phyloP scores from a whole-genome alignment of 164 flowering plant species.

The Umbilicus rupestris region DNA sequence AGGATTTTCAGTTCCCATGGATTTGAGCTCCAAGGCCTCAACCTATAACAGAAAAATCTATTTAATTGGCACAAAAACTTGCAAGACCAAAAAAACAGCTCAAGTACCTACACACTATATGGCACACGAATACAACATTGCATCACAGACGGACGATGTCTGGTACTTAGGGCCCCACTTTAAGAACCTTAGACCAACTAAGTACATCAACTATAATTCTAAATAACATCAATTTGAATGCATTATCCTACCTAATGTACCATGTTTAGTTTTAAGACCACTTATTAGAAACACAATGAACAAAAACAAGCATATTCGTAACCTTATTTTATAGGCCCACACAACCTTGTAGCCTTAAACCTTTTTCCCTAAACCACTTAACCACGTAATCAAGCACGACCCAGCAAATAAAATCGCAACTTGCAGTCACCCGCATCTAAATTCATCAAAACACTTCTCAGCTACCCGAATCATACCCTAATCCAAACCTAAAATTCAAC shows the following conservation, averaged over 20 bases:
- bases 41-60: neutral
- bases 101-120: neutral
- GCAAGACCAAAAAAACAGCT: neutral
- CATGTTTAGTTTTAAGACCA: neutral
- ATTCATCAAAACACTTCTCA: neutral
- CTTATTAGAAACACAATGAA: neutral
- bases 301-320: neutral
- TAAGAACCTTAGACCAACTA: too few relatives aligned
- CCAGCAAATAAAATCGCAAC: neutral
- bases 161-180: too few relatives aligned
- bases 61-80: too few relatives aligned
- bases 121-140: neutral
- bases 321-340: neutral
- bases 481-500: neutral
- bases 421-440: neutral
- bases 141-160: neutral
- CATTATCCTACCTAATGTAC: neutral
- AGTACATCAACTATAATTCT: neutral
- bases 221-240: neutral
- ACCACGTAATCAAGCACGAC: neutral
- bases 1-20: conserved; percentile 64
- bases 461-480: neutral
- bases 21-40: conserved; percentile 11
- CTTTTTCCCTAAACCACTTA: too few relatives aligned
- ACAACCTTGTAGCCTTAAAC: too few relatives aligned